A percentile compares a stretch with the other conserved stretches of the same genome.
Evolutionary conservation across 2,329 filamentous ascomycete genomes (phyloP).

Genomic region (Metarhizium robertsii): DNA sequence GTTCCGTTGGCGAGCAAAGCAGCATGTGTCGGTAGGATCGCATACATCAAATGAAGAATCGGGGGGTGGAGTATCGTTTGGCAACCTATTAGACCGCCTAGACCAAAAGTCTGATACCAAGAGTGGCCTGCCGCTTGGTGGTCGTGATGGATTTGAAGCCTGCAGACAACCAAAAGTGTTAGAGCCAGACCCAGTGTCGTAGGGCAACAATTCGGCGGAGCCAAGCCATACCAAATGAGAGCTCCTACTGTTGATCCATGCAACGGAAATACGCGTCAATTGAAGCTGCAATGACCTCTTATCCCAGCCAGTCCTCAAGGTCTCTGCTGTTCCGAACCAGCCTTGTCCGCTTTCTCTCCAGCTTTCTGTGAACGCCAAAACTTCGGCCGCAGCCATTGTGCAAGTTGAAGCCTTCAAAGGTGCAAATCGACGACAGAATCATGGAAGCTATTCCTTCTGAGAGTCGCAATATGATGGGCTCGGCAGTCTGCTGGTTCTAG

Average conservation of each 20-base stretch:
- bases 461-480: conserved; percentile 5
- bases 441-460: conserved; percentile 35
- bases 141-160: background rate
- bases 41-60: background rate
- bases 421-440: conserved; percentile 34
- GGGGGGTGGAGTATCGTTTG: background rate
- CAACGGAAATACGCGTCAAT: conserved; percentile 28
- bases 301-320: conserved; percentile 20
- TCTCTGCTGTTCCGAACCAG: conserved; percentile 23
- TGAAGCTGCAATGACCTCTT: conserved; percentile 21
- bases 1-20: conserved; percentile 5
- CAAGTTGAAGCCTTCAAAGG: conserved; percentile 34
- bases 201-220: background rate
- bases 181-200: background rate
- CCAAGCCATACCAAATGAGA: background rate
- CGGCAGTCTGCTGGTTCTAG: conserved; percentile 3
- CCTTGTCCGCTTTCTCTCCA: conserved; percentile 32
- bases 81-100: background rate
- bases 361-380: conserved; percentile 33
- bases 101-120: conserved; percentile 1
- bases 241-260: background rate
- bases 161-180: background rate
- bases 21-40: conserved; percentile 1
- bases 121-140: background rate
- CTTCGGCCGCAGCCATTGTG: conserved; percentile 46